Conservation (phyloP, 768 basidiomycete genomes). For the Podaxis mareebaensis region DNA sequence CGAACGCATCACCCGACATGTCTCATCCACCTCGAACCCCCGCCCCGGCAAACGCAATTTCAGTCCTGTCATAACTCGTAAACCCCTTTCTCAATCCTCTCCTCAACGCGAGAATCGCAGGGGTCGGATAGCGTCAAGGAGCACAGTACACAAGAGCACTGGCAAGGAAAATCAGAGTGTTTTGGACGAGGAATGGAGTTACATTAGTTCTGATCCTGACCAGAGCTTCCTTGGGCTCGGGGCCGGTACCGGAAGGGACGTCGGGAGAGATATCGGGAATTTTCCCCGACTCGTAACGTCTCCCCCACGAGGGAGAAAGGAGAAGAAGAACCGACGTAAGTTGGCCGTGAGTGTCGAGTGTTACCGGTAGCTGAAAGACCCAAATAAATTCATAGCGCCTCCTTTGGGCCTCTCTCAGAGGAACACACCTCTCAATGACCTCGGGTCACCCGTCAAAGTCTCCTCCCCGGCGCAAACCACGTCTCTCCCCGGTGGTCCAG, state of each 20-base stretch:
- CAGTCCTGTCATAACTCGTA: neutral
- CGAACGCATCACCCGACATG: slow-evolving; percentile 9
- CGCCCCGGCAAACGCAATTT: slow-evolving; percentile 6
- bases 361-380: no score
- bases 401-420: slow-evolving; percentile 53
- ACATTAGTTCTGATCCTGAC: slow-evolving; percentile 34
- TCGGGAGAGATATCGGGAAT: slow-evolving; percentile 48
- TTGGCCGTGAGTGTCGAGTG: slow-evolving; percentile 5
- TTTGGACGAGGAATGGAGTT: slow-evolving; percentile 40
- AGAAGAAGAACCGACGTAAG: slow-evolving; percentile 60
- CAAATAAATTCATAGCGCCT: slow-evolving; percentile 41
- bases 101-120: neutral
- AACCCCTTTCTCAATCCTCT: slow-evolving; percentile 2
- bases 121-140: neutral
- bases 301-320: slow-evolving; percentile 38
- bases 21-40: neutral
- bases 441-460: slow-evolving; percentile 40
- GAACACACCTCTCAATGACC: slow-evolving; percentile 48
- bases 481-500: slow-evolving; percentile 18
- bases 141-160: slow-evolving; percentile 12
- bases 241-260: slow-evolving; percentile 41
- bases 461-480: slow-evolving; percentile 25
- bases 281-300: slow-evolving; percentile 25
- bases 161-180: slow-evolving; percentile 47
- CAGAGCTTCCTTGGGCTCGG: slow-evolving; percentile 31